Base-by-base conservation (phyloP, 768 basidiomycete genomes). In the Hydnomerulius pinastri region DNA sequence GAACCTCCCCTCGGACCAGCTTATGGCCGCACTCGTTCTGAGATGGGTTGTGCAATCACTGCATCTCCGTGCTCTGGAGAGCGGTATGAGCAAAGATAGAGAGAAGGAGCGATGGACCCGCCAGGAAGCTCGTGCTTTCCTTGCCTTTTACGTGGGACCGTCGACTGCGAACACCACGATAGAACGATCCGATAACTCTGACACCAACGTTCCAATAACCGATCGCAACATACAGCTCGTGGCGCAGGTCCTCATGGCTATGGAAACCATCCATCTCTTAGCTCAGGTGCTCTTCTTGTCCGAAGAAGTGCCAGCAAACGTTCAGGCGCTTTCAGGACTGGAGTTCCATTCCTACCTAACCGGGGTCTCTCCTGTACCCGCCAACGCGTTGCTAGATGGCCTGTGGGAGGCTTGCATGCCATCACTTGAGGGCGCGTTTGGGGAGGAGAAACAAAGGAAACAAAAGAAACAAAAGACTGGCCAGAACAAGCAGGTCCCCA, bases 71-170 rank as follows among this genome's bases (percentile, higher is more conserved):
- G 78, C 81, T 21, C 54, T 73, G 43, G 84, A 81, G 57, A 73
- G 55, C 33, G 69, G 70, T 1, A 62, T 67, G 15, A 81, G 71
- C 53, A 81, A 76, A 58, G 84, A 81, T n/a, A 77, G 81, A 33
- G 79, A 84, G 51, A 76, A 74, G 55, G 88, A 88, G 61, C 73
- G 79, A 21, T 92, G 90, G 90, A 85, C 83, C 0, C 73, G 66
- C 53, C 69, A 66, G 5, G 90, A 92, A 62, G 85, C 80, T 4
- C 71, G 61, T 3, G 80, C 79, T 24, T 75, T 89, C 60, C 73
- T 91, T 36, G 71, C 78, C 0, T 72, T 81, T 27, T 82, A 83
- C 64, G 32, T 48, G 40, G 36, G 30, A 18, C 41, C 47, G 18
- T 52, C 48, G 53, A 54, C 51, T 48, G 5, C 13, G 25, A 46